Evolutionary conservation across 345 rosid genomes (phyloP), one percentile per base, ranked within the genome.

Genomic region (Noccaea bulbosa): DNA sequence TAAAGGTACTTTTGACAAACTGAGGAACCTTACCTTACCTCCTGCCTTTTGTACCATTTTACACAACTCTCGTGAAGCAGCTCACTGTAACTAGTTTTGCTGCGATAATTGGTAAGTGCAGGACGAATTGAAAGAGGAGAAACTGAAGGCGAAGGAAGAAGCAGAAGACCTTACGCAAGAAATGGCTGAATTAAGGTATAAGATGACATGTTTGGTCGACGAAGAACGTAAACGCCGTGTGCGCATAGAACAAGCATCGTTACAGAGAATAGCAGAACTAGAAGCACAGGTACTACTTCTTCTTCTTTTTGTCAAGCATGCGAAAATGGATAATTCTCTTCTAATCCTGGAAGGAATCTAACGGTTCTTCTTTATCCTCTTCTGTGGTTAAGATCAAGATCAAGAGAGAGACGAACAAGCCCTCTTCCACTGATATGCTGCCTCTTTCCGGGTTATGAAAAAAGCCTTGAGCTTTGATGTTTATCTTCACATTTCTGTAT

Each of bases 121-220:
- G 79, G 87, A 85, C 40, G 97, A 88, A 51, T 38, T 90, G 79
- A 85, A 81, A 77, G 83, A 81, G 67, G 92, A 90, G 76, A 90
- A 85, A 74, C 77, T 83, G 65, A 90, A 83, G 70, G 85, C 96
- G 41, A 88, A 87, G 81, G 98, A 93, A 77, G 98, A 93, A 79
- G 83, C 97, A 1, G 97, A 93, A 72, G 97, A 93, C 72, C 83
- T 93, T 49, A 86, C 93, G 16, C 97, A 93, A 80, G 97, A 90
- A 83, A 93, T 90, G 97, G 97, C 97, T 33, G 98, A 93, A 72
- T 76, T 93, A 64, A 87, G 98, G 82, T 88, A 93, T 62, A 84
- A 88, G 75, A 87, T 90, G 85, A 88, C 91, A 50, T 43, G 84
- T 74, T 82, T 93, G 79, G 85, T 93, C n/a, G 96, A 93, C 44